Evolutionary conservation across 2,329 filamentous ascomycete species (phyloP).

Genomic region (Blastomyces emzantsi): DNA sequence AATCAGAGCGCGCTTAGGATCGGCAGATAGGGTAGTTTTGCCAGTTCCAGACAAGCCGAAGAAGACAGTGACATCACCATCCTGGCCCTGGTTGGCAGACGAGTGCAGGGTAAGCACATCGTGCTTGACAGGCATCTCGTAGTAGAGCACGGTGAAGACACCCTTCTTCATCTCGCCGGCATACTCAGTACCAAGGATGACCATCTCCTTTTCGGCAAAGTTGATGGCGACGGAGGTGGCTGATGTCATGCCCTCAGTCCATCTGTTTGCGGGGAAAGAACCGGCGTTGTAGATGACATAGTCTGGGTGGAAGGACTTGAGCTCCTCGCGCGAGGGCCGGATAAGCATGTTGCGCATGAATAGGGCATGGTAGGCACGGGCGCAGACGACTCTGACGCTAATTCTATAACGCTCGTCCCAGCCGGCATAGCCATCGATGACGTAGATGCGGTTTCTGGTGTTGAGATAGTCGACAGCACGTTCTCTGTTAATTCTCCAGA

Average conservation of each 20-base stretch:
- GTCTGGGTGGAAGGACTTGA: conserved; percentile 96
- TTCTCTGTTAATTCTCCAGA: conserved; percentile 99
- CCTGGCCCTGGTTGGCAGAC: conserved; percentile 91
- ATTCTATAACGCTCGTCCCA: conserved; percentile 99
- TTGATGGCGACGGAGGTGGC: conserved; percentile 97
- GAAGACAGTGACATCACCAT: conserved; percentile 96
- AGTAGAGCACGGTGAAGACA: conserved; percentile 98
- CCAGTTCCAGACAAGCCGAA: conserved; percentile 97
- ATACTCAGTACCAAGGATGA: conserved; percentile 98
- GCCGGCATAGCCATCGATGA: conserved; percentile 92
- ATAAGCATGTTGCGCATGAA: conserved; percentile 99
- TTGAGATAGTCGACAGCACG: conserved; percentile 98
- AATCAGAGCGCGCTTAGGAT: conserved; percentile 91
- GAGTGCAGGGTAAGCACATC: conserved; percentile 98
- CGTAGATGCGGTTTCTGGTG: conserved; percentile 97
- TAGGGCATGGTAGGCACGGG: conserved; percentile 96
- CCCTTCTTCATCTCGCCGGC: conserved; percentile 98
- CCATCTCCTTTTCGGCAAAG: conserved; percentile 99
- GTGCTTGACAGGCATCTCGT: conserved; percentile 99
- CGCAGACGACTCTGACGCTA: conserved; percentile 94
- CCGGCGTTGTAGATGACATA: conserved; percentile 99
- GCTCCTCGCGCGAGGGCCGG: conserved; percentile 79
- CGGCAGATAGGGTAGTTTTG: conserved; percentile 96
- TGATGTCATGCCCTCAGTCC: conserved; percentile 97
- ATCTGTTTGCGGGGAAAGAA: conserved; percentile 96